Percentiles rank a stretch among this genome's conserved stretches.
phyloP scores from a whole-genome alignment of 768 basidiomycete species.

The Mycena venus region DNA sequence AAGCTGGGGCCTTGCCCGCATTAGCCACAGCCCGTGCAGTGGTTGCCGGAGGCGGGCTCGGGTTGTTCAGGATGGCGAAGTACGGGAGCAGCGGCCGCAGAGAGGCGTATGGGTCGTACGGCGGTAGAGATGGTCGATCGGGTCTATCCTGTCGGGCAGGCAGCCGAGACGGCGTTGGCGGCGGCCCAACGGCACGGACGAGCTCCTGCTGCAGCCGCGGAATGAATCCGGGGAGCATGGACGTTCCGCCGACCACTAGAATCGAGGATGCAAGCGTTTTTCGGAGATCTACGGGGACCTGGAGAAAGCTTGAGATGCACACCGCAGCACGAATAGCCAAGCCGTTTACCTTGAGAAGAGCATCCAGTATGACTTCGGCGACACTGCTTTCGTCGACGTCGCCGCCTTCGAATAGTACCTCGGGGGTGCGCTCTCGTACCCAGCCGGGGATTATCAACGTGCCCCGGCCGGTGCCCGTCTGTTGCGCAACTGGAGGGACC shows the following conservation, averaged over 20 bases:
- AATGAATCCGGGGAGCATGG: constrained; percentile 94
- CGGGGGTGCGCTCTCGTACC: constrained; percentile 92
- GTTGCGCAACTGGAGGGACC: constrained; percentile 74
- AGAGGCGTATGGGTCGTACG: constrained; percentile 81
- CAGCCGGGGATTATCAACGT: constrained; percentile 93
- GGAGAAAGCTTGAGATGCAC: background rate
- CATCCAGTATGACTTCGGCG: constrained; percentile 84
- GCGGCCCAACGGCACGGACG: constrained; percentile 67
- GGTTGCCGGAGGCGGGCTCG: constrained; percentile 66
- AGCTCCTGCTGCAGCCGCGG: constrained; percentile 88
- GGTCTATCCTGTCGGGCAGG: constrained; percentile 45
- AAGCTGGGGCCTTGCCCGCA: constrained; percentile 90
- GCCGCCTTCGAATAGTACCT: constrained; percentile 90
- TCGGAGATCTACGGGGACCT: constrained; percentile 94
- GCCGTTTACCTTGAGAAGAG: constrained; percentile 79
- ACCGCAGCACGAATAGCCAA: background rate
- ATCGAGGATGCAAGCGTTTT: constrained; percentile 88
- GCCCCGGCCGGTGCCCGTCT: constrained; percentile 79
- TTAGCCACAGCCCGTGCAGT: constrained; percentile 68
- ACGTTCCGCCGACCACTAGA: constrained; percentile 89
- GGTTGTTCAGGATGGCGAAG: constrained; percentile 90
- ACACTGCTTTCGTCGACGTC: constrained; percentile 91
- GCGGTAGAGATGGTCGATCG: constrained; percentile 56
- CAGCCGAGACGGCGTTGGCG: constrained; percentile 48
- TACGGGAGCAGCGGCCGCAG: constrained; percentile 79